Conservation (phyloP, 163 green algal genomes). For the Chloroidium sp. region DNA sequence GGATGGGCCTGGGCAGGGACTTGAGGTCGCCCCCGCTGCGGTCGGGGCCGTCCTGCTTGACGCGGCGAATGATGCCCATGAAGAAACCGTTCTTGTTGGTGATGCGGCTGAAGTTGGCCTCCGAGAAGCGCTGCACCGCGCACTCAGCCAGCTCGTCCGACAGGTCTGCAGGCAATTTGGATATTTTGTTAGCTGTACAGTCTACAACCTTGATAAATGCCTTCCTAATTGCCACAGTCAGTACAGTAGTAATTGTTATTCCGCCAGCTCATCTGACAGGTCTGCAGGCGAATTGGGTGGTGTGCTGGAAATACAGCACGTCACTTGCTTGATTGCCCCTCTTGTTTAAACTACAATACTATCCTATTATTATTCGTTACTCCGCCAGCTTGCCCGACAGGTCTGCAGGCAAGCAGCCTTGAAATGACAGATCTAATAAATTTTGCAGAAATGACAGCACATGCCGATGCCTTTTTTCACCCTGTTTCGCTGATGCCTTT, state of each 20-base stretch:
- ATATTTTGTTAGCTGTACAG: background rate
- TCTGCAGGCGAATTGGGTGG: no score
- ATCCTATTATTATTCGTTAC: no score
- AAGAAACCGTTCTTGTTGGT: constrained; percentile 34
- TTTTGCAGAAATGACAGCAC: no score
- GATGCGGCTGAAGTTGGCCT: constrained; percentile 31
- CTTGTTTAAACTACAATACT: no score
- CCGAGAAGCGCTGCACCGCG: constrained; percentile 22
- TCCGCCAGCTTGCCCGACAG: no score
- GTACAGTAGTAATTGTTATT: background rate
- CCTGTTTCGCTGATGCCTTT: no score
- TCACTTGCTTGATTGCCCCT: no score
- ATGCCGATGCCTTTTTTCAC: no score
- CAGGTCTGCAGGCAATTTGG: constrained; percentile 14
- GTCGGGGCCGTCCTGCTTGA: constrained; percentile 28
- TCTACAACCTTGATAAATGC: background rate
- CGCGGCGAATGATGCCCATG: constrained; percentile 24
- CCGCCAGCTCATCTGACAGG: no score
- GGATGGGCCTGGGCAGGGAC: constrained; percentile 19
- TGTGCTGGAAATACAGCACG: no score
- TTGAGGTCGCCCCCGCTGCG: constrained; percentile 8
- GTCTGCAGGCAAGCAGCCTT: no score
- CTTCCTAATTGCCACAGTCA: background rate
- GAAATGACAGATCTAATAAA: no score
- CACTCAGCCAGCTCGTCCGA: constrained; percentile 10